Base-by-base conservation (phyloP, 139 green algal genomes). In the Edaphochlamys debaryana region DNA sequence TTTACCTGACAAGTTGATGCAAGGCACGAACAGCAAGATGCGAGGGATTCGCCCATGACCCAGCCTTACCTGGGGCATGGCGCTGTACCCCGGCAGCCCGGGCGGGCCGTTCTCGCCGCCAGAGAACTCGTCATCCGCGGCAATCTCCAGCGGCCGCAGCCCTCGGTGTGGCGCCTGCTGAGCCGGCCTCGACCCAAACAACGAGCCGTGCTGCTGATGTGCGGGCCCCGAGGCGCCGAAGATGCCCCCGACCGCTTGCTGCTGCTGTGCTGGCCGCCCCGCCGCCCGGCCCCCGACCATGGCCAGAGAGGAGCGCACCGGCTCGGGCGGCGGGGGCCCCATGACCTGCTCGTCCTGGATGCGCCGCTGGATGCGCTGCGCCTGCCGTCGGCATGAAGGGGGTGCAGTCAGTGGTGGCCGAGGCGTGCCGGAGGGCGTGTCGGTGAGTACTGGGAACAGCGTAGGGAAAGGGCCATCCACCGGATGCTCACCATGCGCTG, bases 401-500 rank as follows among this genome's bases (percentile, higher is more conserved):
- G n/a, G n/a, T n/a, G n/a, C n/a, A n/a, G n/a, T n/a, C n/a, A n/a
- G n/a, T n/a, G n/a, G n/a, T n/a, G n/a, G n/a, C n/a, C n/a, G n/a
- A n/a, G n/a, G n/a, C n/a, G n/a, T n/a, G n/a, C n/a, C n/a, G n/a
- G n/a, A n/a, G n/a, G n/a, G n/a, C n/a, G n/a, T n/a, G n/a, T n/a
- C n/a, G n/a, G n/a, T n/a, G n/a, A n/a, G n/a, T n/a, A n/a, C n/a
- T n/a, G n/a, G n/a, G n/a, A n/a, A n/a, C n/a, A n/a, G n/a, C n/a
- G n/a, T n/a, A n/a, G n/a, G n/a, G n/a, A n/a, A n/a, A n/a, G n/a
- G n/a, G n/a, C n/a, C n/a, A n/a, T n/a, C n/a, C n/a, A n/a, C n/a
- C 20, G 41, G 25, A 40, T 36, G 36, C 60, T 62, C 32, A 95
- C 94, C 95, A 98, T 98, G 45, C 95, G 89, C 63, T 95, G 90